These are phyloP conservation scores for Globisporangium ultimum DNA, from an alignment of 352 stramenopile genomes.

Conservation along the genomic window DNA sequence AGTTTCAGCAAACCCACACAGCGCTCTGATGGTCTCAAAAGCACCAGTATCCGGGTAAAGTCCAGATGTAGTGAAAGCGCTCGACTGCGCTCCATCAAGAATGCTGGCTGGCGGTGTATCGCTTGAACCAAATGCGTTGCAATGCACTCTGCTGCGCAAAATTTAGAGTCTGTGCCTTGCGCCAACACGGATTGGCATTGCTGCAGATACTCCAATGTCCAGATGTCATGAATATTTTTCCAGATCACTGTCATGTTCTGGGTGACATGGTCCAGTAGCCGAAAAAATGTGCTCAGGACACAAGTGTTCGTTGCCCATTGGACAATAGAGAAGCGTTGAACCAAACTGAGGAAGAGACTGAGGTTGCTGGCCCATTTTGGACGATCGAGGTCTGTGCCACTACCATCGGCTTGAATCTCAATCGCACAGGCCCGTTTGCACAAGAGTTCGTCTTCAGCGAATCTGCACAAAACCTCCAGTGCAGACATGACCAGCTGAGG, in stretches of 20 bases:
- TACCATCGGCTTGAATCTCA: neutral
- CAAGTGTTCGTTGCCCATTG: conserved; percentile 3
- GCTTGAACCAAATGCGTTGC: conserved; percentile 4
- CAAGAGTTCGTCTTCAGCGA: conserved; percentile 2
- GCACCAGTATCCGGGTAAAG: neutral
- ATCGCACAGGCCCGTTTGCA: conserved; percentile 6
- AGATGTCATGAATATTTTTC: neutral
- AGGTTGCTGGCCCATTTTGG: conserved; percentile 3
- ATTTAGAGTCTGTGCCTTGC: neutral
- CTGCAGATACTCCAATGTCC: conserved; percentile 10
- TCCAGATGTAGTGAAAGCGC: conserved; percentile 8
- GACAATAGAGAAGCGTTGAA: conserved; percentile 1
- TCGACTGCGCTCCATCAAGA: neutral
- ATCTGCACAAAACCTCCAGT: neutral
- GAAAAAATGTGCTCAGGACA: conserved; percentile 10
- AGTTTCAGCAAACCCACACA: conserved; percentile 8
- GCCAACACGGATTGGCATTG: conserved; percentile 5
- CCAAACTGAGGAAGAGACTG: neutral
- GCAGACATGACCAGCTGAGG: conserved; percentile 1
- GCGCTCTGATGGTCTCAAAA: neutral
- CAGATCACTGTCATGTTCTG: neutral
- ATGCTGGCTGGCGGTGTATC: neutral
- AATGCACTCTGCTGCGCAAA: conserved; percentile 4
- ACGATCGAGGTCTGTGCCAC: neutral
- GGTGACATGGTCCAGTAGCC: conserved; percentile 7